phyloP scores from a whole-genome alignment of 2,329 filamentous ascomycete species.

The Metarhizium humberi region DNA sequence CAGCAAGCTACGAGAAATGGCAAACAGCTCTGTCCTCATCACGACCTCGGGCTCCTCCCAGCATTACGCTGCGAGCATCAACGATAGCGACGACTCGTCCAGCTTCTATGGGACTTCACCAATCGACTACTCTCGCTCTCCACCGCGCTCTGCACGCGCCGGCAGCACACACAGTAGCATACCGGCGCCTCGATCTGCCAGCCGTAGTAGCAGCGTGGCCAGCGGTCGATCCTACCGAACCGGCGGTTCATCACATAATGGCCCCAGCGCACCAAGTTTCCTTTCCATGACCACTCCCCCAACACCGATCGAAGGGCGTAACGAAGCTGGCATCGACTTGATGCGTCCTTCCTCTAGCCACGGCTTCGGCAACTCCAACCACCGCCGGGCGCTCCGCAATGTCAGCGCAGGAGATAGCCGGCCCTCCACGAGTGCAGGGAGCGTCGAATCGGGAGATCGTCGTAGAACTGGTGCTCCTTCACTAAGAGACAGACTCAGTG shows the following conservation, averaged over 20 bases:
- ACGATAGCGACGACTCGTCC: conserved; percentile 48
- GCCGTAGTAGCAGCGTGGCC: conserved; percentile 44
- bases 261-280: conserved; percentile 27
- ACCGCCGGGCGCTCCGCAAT: conserved; percentile 10
- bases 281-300: conserved; percentile 37
- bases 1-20: conserved; percentile 70
- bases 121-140: conserved; percentile 50
- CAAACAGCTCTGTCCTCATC: conserved; percentile 63
- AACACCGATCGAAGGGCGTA: conserved; percentile 26
- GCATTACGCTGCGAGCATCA: conserved; percentile 31
- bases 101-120: conserved; percentile 44
- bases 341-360: conserved; percentile 24
- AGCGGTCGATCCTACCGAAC: conserved; percentile 34
- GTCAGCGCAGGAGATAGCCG: conserved; percentile 13
- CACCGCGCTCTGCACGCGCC: conserved; percentile 39
- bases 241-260: conserved; percentile 17
- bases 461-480: conserved; percentile 20
- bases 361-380: conserved; percentile 14
- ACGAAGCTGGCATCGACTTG: conserved; percentile 18
- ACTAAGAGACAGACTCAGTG: conserved; percentile 26
- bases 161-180: conserved; percentile 40
- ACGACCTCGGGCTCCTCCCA: conserved; percentile 24
- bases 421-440: conserved; percentile 24
- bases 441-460: conserved; percentile 14
- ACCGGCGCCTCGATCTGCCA: conserved; percentile 33